Evolutionary conservation across 2,329 filamentous ascomycete species (phyloP), one percentile per base, ranked within the genome.

Genomic region (Aureobasidium sp.): DNA sequence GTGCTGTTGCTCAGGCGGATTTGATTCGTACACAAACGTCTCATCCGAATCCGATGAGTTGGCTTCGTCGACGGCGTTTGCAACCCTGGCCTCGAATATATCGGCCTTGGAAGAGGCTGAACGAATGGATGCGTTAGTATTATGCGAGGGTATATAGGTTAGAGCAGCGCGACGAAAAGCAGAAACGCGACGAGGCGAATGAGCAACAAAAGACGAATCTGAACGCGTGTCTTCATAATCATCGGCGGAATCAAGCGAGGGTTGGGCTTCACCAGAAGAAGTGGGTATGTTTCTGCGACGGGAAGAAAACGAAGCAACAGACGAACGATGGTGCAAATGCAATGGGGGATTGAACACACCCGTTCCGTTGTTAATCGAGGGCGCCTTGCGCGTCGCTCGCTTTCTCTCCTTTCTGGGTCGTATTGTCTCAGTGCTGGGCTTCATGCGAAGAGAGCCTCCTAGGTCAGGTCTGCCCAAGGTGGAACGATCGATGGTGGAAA

Each of bases 1-100:
- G 34, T 82, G 75, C 61, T 76, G 79, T 27, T 80, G 78, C 67
- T 87, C 85, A 15, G 83, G 82, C 11, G 93, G 94, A 70, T 99
- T 99, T 29, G 94, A 97, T 75, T 99, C 94, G 76, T 99, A 99
- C 17, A 99, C 94, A 74, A 97, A 99, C 0, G 94, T 97, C 75
- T 97, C 94, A 70, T 97, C 94, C 1, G 93, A 97, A 73, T 99
- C 94, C 7, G 93, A 97, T 14, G 93, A 96, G 74, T 97, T 90
- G 48, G 91, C 91, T 74, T 97, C 92, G 72, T 97, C 93, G 58
- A 99, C 91, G 9, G 93, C 93, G 73, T 87, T 97, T 56, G 93
- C 93, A 67, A 99, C 91, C 72, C 96, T 96, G 68, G 92, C 91
- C 78, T 97, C 94, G 73, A 99, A 99, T 57, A 97, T 91, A 75